These are phyloP conservation scores for Sisymbrium altissimum DNA, from an alignment of 345 rosid species.

Conservation along the genomic window DNA sequence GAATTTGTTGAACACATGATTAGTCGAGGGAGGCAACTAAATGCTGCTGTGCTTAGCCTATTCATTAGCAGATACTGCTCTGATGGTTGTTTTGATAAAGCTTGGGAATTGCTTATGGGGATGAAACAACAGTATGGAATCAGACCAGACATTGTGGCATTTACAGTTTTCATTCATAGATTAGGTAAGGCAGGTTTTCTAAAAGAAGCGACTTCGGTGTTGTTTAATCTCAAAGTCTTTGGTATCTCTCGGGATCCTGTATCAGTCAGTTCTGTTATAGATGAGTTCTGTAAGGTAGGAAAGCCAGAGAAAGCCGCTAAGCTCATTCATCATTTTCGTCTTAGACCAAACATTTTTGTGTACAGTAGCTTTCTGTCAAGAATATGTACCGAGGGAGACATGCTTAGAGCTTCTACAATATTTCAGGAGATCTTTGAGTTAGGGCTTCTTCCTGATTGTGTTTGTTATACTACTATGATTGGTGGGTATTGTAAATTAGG, in stretches of 20 bases:
- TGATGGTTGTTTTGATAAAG: conserved; percentile 39
- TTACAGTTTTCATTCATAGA: conserved; percentile 37
- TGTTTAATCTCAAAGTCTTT: conserved; percentile 40
- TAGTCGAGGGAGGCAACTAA: conserved; percentile 34
- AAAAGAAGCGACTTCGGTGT: conserved; percentile 41
- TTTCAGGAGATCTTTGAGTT: conserved; percentile 43
- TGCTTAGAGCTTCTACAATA: conserved; percentile 39
- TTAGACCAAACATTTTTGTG: conserved; percentile 45
- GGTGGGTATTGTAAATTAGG: conserved; percentile 41
- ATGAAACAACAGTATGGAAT: conserved; percentile 44
- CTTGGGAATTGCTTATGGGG: conserved; percentile 39
- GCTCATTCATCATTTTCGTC: conserved; percentile 35
- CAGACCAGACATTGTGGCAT: conserved; percentile 44
- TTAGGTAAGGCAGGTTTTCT: conserved; percentile 42
- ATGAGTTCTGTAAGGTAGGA: conserved; percentile 44
- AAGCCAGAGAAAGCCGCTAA: conserved; percentile 41
- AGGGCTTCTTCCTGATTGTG: conserved; percentile 47
- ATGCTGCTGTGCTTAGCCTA: conserved; percentile 39
- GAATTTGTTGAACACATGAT: conserved; percentile 44
- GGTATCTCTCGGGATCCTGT: conserved; percentile 46
- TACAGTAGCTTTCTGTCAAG: conserved; percentile 48
- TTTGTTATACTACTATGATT: conserved; percentile 43
- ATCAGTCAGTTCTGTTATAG: conserved; percentile 41
- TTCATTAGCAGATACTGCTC: conserved; percentile 38
- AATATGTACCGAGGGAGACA: conserved; percentile 38